Evolutionary conservation across 2,329 filamentous ascomycete genomes (phyloP).

Genomic region (Ophiostoma australiae): DNA sequence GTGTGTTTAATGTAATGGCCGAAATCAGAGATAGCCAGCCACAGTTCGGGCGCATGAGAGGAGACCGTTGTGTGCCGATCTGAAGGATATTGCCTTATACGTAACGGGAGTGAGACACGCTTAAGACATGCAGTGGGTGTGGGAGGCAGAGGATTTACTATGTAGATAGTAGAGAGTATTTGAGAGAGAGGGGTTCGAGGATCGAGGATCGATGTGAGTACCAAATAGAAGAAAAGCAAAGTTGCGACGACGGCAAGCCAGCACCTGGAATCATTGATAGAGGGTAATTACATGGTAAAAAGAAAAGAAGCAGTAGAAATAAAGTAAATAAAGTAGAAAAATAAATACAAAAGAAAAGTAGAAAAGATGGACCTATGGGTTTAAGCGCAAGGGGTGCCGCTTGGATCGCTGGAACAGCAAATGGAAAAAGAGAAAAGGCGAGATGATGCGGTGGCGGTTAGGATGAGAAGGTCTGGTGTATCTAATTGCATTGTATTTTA

Average conservation of each 20-base stretch:
- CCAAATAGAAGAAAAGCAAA: too few species aligned
- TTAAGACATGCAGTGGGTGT: not conserved
- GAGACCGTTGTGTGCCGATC: slow-evolving; percentile 2
- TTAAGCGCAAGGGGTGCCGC: slow-evolving; percentile 7
- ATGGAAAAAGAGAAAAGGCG: not conserved
- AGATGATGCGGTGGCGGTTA: too few species aligned
- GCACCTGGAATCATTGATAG: too few species aligned
- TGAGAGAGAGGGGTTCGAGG: not conserved
- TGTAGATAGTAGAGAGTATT: not conserved
- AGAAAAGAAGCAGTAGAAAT: not conserved
- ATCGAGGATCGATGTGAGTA: not conserved
- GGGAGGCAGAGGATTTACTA: too few species aligned
- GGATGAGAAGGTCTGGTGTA: too few species aligned
- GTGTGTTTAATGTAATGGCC: too few species aligned
- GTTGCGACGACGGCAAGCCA: too few species aligned
- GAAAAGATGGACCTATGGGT: not conserved
- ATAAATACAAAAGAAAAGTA: too few species aligned
- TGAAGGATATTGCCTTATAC: not conserved
- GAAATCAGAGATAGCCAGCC: not conserved
- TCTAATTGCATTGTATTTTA: too few species aligned
- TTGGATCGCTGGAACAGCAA: not conserved
- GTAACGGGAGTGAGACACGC: slow-evolving; percentile 1
- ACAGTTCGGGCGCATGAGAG: too few species aligned
- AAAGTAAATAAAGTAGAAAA: not conserved
- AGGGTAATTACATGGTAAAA: too few species aligned